A percentile compares a stretch with the other conserved stretches of the same genome.
Conservation (phyloP, 306 rosid genomes). For the Begonia loranthoides region DNA sequence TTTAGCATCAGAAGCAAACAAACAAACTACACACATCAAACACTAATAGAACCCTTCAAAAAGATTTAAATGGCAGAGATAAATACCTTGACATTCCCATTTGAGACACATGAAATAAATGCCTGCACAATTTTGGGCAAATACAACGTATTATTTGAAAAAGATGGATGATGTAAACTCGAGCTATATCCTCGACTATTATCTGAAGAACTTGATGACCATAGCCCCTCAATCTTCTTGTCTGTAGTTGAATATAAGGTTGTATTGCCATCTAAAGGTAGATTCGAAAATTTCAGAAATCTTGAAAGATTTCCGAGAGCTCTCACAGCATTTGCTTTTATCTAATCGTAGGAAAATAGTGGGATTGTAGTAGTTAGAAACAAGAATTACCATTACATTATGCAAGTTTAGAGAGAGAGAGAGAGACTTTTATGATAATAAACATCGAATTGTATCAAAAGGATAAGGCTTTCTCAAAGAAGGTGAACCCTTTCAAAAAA, state of each 20-base stretch:
- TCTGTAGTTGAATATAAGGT: conserved; percentile 7
- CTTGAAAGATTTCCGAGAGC: conserved; percentile 95
- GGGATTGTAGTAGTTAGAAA: neutral
- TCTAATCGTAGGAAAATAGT: conserved; percentile 26
- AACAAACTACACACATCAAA: no score
- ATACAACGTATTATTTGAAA: conserved; percentile 27
- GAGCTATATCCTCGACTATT: conserved; percentile 13
- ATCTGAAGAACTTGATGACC: conserved; percentile 16
- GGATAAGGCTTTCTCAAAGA: neutral
- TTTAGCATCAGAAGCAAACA: no score
- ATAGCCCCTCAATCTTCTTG: conserved; percentile 10
- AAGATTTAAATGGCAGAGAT: conserved; percentile 6
- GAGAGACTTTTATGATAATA: no score
- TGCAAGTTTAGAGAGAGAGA: neutral
- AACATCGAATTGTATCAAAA: no score
- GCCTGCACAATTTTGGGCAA: conserved; percentile 68
- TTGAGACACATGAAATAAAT: conserved; percentile 63
- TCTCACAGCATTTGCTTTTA: conserved; percentile 96
- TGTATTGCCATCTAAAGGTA: conserved; percentile 18
- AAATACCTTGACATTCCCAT: conserved; percentile 88
- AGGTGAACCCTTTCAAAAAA: no score
- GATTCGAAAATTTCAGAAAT: conserved; percentile 37
- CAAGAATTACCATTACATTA: neutral
- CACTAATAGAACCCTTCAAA: neutral
- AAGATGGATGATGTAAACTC: conserved; percentile 17